Conservation (phyloP, 2,329 filamentous ascomycete genomes). For the Corniculantispora saksenae region DNA sequence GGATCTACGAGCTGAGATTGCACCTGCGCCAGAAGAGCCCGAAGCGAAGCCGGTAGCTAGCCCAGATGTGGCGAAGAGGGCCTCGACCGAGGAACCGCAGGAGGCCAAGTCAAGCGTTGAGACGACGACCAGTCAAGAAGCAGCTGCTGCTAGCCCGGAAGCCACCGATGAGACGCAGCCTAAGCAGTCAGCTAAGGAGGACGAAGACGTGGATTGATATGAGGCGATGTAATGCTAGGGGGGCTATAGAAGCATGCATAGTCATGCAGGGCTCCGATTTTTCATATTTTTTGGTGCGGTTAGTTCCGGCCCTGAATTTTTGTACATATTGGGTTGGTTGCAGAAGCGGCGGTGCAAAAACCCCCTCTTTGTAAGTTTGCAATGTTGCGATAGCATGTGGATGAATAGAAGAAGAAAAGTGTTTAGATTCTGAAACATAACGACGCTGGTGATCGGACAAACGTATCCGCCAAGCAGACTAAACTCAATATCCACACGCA, state of each 20-base stretch:
- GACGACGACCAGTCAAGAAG: not conserved
- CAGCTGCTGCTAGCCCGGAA: not conserved
- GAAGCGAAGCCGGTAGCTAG: constrained; percentile 6
- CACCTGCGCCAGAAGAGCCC: constrained; percentile 11
- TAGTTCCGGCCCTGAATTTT: not conserved
- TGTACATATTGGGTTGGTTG: constrained; percentile 15
- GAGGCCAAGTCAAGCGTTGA: not conserved
- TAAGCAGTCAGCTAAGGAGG: not conserved
- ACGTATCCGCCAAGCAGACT: not conserved
- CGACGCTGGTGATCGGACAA: not conserved
- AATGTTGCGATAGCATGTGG: not conserved
- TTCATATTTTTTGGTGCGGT: not conserved
- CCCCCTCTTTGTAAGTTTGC: not conserved
- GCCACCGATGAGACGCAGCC: not conserved
- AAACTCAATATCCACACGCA: not conserved
- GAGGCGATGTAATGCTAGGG: constrained; percentile 12
- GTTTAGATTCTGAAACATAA: not conserved
- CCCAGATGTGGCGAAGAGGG: not conserved
- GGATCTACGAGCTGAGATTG: constrained; percentile 45
- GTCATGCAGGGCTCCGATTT: not conserved
- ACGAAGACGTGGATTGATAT: constrained; percentile 11
- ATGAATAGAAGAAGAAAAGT: constrained; percentile 3
- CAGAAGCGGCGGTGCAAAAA: not conserved
- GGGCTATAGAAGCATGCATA: constrained; percentile 1
- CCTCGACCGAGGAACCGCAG: not conserved